Conservation (phyloP, 2,329 filamentous ascomycete species). For the Alternaria triticina region DNA sequence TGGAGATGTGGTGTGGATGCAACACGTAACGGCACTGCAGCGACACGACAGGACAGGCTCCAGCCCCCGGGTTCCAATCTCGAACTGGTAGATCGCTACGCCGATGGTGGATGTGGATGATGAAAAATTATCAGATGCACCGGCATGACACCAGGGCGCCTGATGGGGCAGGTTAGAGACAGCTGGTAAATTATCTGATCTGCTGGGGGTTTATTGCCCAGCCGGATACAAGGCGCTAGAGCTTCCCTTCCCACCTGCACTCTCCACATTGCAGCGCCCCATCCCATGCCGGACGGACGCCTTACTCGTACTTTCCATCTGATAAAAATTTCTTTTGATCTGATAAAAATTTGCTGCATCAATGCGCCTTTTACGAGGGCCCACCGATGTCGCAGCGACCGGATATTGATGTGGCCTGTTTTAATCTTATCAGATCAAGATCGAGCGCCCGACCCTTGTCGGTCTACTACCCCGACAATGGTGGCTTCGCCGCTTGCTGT, state of each 20-base stretch:
- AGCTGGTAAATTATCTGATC: conserved; percentile 22
- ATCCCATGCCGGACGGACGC: background rate
- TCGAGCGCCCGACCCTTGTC: conserved; percentile 14
- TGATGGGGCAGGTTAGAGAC: conserved; percentile 2
- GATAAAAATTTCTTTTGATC: conserved; percentile 25
- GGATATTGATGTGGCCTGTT: background rate
- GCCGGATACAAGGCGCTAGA: conserved; percentile 11
- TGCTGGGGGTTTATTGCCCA: conserved; percentile 2
- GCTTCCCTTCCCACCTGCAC: conserved; percentile 2
- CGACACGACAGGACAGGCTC: background rate
- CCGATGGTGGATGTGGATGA: background rate
- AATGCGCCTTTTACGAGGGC: conserved; percentile 4
- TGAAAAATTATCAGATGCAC: conserved; percentile 14
- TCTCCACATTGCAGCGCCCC: conserved; percentile 6
- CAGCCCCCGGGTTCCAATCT: background rate
- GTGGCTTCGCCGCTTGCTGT: conserved; percentile 18
- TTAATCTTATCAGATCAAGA: conserved; percentile 40
- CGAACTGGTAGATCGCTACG: conserved; percentile 7
- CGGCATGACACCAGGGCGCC: conserved; percentile 6
- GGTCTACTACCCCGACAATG: background rate
- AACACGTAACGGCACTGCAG: conserved; percentile 27
- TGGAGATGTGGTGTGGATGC: conserved; percentile 10
- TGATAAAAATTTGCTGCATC: conserved; percentile 29
- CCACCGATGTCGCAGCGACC: conserved; percentile 23
- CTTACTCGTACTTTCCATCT: conserved; percentile 21